These are phyloP conservation scores for Candida dendrica DNA, from an alignment of 805 yeast genomes.

Conservation along the genomic window DNA sequence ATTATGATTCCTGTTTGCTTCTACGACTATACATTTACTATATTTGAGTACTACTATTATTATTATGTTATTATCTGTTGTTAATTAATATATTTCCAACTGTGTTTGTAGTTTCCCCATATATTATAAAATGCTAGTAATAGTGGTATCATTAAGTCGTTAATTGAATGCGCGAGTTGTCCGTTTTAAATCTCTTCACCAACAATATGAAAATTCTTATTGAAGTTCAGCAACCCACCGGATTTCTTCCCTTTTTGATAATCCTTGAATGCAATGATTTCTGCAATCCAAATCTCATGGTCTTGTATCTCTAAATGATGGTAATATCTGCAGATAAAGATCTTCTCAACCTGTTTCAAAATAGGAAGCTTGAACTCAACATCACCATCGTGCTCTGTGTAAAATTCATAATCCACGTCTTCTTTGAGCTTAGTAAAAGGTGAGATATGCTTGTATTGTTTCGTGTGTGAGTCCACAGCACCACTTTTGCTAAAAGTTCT, in stretches of 20 bases:
- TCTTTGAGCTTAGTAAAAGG: conserved; percentile 44
- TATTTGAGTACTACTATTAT: too few relatives aligned
- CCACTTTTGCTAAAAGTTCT: conserved; percentile 55
- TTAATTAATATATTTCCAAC: too few relatives aligned
- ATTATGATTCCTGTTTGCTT: too few relatives aligned
- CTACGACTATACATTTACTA: too few relatives aligned
- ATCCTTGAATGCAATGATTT: conserved; percentile 51
- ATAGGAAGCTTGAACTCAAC: conserved; percentile 35
- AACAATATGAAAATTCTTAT: conserved; percentile 51
- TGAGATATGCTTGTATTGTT: conserved; percentile 16
- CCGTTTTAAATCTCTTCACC: conserved; percentile 23
- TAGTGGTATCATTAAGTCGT: neutral
- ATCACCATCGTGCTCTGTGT: conserved; percentile 14
- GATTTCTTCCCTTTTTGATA: conserved; percentile 26
- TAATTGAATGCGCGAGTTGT: neutral
- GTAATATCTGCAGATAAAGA: conserved; percentile 52
- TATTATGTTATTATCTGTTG: too few relatives aligned
- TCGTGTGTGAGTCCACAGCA: conserved; percentile 24
- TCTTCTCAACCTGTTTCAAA: conserved; percentile 47
- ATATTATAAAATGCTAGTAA: too few relatives aligned
- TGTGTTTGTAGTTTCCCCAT: too few relatives aligned
- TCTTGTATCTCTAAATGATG: conserved; percentile 58
- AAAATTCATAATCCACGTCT: conserved; percentile 27
- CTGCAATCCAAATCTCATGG: conserved; percentile 88
- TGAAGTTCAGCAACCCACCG: conserved; percentile 64